Evolutionary conservation across 805 yeast species (phyloP).

Genomic region (Lipomyces anomalus): DNA sequence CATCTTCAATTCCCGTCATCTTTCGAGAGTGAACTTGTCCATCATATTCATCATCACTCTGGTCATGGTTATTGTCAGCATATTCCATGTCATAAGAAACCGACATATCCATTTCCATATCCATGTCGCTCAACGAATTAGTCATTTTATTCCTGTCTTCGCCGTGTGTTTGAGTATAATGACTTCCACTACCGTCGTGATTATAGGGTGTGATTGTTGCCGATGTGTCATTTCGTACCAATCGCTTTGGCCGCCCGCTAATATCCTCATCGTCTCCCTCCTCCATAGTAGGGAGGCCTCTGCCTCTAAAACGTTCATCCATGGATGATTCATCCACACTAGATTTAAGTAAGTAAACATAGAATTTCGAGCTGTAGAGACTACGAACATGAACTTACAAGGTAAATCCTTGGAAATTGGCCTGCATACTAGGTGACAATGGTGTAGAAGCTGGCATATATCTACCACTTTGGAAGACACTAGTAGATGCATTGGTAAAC

Average conservation of each 20-base stretch:
- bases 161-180: too few species aligned
- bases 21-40: slow-evolving; percentile 39
- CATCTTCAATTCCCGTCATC: slow-evolving; percentile 30
- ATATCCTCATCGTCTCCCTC: slow-evolving; percentile 5
- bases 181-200: too few species aligned
- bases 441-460: slow-evolving; percentile 54
- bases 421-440: slow-evolving; percentile 89
- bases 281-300: slow-evolving; percentile 21
- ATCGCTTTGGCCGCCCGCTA: slow-evolving; percentile 1
- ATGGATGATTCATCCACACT: slow-evolving; percentile 86
- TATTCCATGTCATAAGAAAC: background rate
- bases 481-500: slow-evolving; percentile 86
- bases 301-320: slow-evolving; percentile 64
- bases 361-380: too few species aligned
- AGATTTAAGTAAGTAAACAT: background rate
- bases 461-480: slow-evolving; percentile 53
- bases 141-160: too few species aligned
- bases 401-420: slow-evolving; percentile 93
- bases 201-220: slow-evolving; percentile 5
- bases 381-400: slow-evolving; percentile 30
- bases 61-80: slow-evolving; percentile 53
- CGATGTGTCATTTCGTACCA: slow-evolving; percentile 4
- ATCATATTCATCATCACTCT: slow-evolving; percentile 58
- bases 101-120: slow-evolving; percentile 9
- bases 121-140: background rate